phyloP scores from a whole-genome alignment of 805 yeast species.

The Wickerhamiella australiensis region DNA sequence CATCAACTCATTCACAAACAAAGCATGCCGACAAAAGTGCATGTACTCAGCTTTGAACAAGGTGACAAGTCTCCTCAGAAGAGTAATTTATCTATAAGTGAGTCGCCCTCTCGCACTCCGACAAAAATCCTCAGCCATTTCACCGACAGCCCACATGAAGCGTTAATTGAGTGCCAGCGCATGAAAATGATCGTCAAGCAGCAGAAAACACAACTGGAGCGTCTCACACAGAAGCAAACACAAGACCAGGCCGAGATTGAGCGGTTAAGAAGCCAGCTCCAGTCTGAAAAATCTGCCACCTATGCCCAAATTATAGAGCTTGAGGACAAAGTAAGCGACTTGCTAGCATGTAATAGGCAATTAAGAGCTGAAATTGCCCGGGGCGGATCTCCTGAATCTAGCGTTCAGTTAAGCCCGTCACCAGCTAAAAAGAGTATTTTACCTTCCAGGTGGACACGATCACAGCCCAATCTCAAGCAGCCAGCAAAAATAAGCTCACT shows the following conservation, averaged over 20 bases:
- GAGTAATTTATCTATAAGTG: background rate
- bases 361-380: background rate
- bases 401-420: background rate
- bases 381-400: background rate
- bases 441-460: constrained; percentile 6
- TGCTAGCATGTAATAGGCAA: background rate
- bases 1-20: background rate
- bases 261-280: background rate
- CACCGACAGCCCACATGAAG: background rate
- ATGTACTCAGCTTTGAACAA: background rate
- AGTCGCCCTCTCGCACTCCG: background rate
- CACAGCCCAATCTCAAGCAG: constrained; percentile 10
- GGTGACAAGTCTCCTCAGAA: background rate
- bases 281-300: background rate
- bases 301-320: background rate
- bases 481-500: background rate
- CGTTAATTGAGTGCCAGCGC: constrained; percentile 5
- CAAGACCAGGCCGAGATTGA: background rate
- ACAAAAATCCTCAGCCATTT: background rate
- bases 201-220: background rate
- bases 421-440: background rate
- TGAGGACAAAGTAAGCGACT: background rate
- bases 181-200: constrained; percentile 6
- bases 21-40: background rate
- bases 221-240: background rate